Evolutionary conservation across 2,329 filamentous ascomycete genomes (phyloP).

Genomic region (Penicillium sp.): DNA sequence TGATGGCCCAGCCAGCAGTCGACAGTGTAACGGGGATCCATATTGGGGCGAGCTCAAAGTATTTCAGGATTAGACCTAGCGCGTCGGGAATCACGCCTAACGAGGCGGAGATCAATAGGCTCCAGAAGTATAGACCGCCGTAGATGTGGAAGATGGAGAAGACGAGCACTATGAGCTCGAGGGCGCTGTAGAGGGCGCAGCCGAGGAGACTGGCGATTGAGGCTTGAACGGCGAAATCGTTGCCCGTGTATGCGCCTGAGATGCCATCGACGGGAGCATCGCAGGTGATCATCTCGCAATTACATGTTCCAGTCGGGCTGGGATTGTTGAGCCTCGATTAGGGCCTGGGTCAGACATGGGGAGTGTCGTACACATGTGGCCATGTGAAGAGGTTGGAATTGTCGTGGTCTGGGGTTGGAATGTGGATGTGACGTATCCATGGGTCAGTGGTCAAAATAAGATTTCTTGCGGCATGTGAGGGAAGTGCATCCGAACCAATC

Average conservation of each 20-base stretch:
- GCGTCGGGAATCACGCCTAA: conserved; percentile 12
- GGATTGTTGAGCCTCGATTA: not conserved
- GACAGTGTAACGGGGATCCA: conserved; percentile 12
- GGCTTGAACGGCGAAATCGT: conserved; percentile 15
- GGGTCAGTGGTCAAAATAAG: not conserved
- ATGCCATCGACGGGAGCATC: conserved; percentile 13
- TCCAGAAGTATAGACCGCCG: conserved; percentile 16
- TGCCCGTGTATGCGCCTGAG: conserved; percentile 13
- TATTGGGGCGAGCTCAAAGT: conserved; percentile 15
- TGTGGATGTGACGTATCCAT: not conserved
- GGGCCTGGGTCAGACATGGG: not conserved
- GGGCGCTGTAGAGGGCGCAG: conserved; percentile 11
- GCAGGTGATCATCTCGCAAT: conserved; percentile 8
- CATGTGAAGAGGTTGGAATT: not conserved
- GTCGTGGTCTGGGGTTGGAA: not conserved
- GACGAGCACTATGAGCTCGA: conserved; percentile 13
- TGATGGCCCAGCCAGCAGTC: conserved; percentile 9
- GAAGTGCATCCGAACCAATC: not conserved
- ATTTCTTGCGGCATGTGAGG: not conserved
- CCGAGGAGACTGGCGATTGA: conserved; percentile 10
- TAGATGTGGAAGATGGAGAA: conserved; percentile 10
- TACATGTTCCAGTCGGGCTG: not conserved
- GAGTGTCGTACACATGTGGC: not conserved
- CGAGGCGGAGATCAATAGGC: conserved; percentile 2
- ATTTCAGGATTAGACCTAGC: conserved; percentile 10